Base-by-base conservation (phyloP, 345 rosid species). In the Pelargonium nanum region DNA sequence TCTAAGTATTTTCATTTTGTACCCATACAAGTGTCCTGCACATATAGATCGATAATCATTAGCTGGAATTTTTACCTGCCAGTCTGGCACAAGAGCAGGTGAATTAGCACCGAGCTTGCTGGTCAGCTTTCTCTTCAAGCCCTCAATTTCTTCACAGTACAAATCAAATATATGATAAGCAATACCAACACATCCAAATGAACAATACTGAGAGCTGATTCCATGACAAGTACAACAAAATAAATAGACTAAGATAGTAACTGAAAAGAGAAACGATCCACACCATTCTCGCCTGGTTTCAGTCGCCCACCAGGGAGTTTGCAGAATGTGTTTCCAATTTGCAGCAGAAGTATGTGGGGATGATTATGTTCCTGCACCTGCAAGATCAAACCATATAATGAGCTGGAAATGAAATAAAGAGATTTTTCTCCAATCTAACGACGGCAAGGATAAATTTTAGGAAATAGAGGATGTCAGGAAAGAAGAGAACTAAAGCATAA, bases 321-420 rank as follows among this genome's bases (percentile, higher is more conserved):
- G 81, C 97, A 88, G 80, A 94, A 90, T 34, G 97, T 90, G 75
- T 86, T 87, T 44, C 99, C 99, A 59, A 88, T 87, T 78, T 94
- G 96, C 68, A 94, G 86, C 50, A 94, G 95, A 62, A 94, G 95
- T 74, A 94, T 90, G 68, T 86, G 96, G 50, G 97, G 99, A 78
- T 88, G 97, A 68, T 84, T 86, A 73, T 94, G 97, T 69, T 90
- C 99, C 69, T 94, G 97, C 56, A 94, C 99, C 99, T 90, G 80
- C 65, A 85, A 61, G 55, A 61, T 62, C 54, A 48, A 65, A 58
- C 45, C 16, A n/a, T 22, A 62, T 20, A 25, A 21, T 50, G 19
- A 28, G 55, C 57, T 45, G 50, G 34, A 44, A 4, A 12, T 45
- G 10, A 48, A 12, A 53, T 20, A 17, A 30, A 52, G 13, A 4